A percentile compares a stretch with the other conserved stretches of the same genome.
Evolutionary conservation across 2,329 filamentous ascomycete species (phyloP).

Genomic region (Macrophomina tecta): DNA sequence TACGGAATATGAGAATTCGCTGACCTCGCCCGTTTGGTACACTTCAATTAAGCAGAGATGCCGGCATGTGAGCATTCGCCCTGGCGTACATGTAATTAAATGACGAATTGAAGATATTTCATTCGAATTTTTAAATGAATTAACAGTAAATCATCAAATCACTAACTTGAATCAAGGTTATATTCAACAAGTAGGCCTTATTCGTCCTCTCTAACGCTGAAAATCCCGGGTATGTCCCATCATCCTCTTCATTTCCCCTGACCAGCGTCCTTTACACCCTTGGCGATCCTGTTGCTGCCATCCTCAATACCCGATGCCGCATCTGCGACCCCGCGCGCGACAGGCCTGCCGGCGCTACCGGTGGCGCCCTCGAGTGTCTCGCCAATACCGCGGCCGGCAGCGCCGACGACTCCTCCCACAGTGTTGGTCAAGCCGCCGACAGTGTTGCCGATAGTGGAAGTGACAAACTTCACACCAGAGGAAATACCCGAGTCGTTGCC

Average conservation of each 20-base stretch:
- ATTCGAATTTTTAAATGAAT: too few relatives aligned
- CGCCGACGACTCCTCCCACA: constrained; percentile 52
- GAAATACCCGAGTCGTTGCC: constrained; percentile 53
- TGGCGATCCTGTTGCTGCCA: constrained; percentile 49
- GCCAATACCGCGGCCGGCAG: constrained; percentile 51
- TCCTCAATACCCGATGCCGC: constrained; percentile 54
- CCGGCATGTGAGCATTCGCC: too few relatives aligned
- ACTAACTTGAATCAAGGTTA: too few relatives aligned
- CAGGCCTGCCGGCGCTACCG: constrained; percentile 49
- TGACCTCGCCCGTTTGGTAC: too few relatives aligned
- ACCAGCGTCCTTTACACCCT: constrained; percentile 54
- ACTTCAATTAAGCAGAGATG: too few relatives aligned
- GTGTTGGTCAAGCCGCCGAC: constrained; percentile 37
- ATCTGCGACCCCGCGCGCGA: constrained; percentile 50
- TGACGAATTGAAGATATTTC: too few relatives aligned
- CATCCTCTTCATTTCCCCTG: constrained; percentile 45
- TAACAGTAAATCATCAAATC: too few relatives aligned
- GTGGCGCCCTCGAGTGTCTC: constrained; percentile 55
- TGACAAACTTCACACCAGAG: constrained; percentile 61
- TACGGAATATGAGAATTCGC: too few relatives aligned
- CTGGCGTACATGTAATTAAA: too few relatives aligned
- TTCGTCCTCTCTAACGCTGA: too few relatives aligned
- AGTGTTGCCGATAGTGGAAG: constrained; percentile 61
- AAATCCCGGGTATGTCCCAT: background rate
- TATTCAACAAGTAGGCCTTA: too few relatives aligned